Evolutionary conservation across 108 stramenopile species (phyloP).

Genomic region (Cyclostephanos tholiformis): DNA sequence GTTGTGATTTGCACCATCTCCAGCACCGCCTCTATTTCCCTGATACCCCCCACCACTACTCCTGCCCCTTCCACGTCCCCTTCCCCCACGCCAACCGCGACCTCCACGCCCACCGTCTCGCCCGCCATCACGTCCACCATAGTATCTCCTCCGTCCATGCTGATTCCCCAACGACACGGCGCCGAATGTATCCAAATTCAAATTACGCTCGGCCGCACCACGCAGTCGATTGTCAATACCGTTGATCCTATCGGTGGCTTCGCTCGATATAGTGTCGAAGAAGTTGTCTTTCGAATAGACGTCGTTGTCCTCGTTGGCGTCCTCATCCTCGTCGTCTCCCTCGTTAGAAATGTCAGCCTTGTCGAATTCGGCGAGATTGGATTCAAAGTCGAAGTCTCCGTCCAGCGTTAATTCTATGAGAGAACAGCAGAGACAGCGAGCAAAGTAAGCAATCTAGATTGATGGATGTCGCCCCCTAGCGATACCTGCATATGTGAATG

Average conservation of each 20-base stretch:
- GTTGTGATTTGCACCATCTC: not conserved
- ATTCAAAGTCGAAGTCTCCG: slow-evolving; percentile 81
- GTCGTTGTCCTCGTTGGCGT: slow-evolving; percentile 26
- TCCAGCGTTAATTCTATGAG: slow-evolving; percentile 19
- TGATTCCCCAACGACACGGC: slow-evolving; percentile 70
- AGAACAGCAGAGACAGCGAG: not conserved
- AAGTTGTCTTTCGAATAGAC: slow-evolving; percentile 80
- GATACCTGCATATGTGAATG: not conserved
- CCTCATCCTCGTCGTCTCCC: no score
- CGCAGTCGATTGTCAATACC: slow-evolving; percentile 84
- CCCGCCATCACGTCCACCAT: slow-evolving; percentile 25
- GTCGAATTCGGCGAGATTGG: slow-evolving; percentile 71
- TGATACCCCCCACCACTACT: slow-evolving; percentile 44
- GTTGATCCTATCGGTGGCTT: slow-evolving; percentile 70
- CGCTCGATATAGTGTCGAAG: slow-evolving; percentile 87
- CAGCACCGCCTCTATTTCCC: not conserved
- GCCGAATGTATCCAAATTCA: slow-evolving; percentile 90
- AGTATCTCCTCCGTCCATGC: slow-evolving; percentile 32
- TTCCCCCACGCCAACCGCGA: slow-evolving; percentile 49
- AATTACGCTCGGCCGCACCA: slow-evolving; percentile 67
- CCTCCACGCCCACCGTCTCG: slow-evolving; percentile 46
- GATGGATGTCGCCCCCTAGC: not conserved
- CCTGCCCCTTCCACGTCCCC: slow-evolving; percentile 52
- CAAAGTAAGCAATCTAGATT: slow-evolving; percentile 1
- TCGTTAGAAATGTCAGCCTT: slow-evolving; percentile 47